phyloP scores from a whole-genome alignment of 345 rosid species.

The Citrus mangshanensis region DNA sequence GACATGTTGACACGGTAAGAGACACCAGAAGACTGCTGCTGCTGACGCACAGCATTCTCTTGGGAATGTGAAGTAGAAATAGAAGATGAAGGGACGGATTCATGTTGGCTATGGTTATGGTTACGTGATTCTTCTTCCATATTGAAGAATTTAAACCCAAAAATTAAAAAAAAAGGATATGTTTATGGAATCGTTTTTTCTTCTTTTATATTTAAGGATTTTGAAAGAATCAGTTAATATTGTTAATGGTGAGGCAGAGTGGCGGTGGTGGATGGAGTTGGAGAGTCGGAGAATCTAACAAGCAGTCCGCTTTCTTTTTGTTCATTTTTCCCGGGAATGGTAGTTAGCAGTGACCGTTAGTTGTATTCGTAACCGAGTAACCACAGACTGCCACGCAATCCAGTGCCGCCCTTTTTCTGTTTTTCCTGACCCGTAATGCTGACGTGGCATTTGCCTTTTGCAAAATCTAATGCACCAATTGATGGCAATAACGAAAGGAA shows the following conservation, averaged over 20 bases:
- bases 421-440: not conserved
- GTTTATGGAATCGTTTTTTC: not conserved
- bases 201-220: not conserved
- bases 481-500: no score
- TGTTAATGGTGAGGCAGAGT: not conserved
- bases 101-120: not conserved
- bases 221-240: not conserved
- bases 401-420: not conserved
- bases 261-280: not conserved
- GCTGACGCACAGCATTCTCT: slow-evolving; percentile 14
- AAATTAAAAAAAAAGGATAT: not conserved
- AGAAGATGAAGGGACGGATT: slow-evolving; percentile 5
- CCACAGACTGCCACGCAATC: not conserved
- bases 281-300: slow-evolving; percentile 7
- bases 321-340: slow-evolving; percentile 9
- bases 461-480: no score
- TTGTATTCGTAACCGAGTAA: not conserved
- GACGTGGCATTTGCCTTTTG: not conserved
- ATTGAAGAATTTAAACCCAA: not conserved
- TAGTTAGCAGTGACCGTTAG: slow-evolving; percentile 11
- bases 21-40: slow-evolving; percentile 8
- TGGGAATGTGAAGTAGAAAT: slow-evolving; percentile 14
- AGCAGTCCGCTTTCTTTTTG: slow-evolving; percentile 9
- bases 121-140: slow-evolving; percentile 27
- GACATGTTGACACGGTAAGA: slow-evolving; percentile 29